Percentiles rank a stretch among this genome's conserved stretches.
Conservation (phyloP, 768 basidiomycete genomes). For the Saitozyma podzolica region DNA sequence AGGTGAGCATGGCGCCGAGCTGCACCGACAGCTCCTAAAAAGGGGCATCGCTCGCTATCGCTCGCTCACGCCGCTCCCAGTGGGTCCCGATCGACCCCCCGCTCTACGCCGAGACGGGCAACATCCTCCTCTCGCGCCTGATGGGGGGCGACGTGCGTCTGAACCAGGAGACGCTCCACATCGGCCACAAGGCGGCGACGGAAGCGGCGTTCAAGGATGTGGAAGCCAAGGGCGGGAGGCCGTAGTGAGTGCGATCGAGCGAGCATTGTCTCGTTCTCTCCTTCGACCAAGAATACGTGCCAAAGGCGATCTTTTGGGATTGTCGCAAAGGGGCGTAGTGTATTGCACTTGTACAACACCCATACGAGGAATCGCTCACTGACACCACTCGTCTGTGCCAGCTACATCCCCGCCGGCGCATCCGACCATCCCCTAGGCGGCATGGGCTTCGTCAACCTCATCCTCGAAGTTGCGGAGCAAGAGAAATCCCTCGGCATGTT, state of each 20-base stretch:
- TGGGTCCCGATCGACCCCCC: constrained; percentile 41
- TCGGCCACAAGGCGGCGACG: constrained; percentile 33
- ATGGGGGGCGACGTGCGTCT: constrained; percentile 42
- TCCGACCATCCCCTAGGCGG: constrained; percentile 37
- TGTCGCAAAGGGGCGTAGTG: no score
- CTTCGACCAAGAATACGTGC: no score
- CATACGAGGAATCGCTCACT: no score
- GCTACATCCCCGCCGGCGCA: constrained; percentile 39
- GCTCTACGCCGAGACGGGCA: constrained; percentile 28
- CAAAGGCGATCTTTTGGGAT: no score
- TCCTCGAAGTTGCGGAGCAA: constrained; percentile 36
- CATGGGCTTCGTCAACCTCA: constrained; percentile 25
- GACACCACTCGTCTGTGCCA: background rate
- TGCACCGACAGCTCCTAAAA: no score
- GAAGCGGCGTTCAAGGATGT: constrained; percentile 36
- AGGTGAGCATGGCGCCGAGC: no score
- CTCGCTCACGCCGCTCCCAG: background rate
- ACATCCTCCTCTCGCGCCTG: constrained; percentile 33
- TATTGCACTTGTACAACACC: no score
- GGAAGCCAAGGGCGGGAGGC: constrained; percentile 31
- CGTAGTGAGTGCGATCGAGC: constrained; percentile 19
- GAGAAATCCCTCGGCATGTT: constrained; percentile 27
- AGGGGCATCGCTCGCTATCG: no score
- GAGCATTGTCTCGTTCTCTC: no score
- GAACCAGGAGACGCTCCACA: constrained; percentile 33